Conservation (phyloP, 2,329 filamentous ascomycete species). For the Lachnellula occidentalis region DNA sequence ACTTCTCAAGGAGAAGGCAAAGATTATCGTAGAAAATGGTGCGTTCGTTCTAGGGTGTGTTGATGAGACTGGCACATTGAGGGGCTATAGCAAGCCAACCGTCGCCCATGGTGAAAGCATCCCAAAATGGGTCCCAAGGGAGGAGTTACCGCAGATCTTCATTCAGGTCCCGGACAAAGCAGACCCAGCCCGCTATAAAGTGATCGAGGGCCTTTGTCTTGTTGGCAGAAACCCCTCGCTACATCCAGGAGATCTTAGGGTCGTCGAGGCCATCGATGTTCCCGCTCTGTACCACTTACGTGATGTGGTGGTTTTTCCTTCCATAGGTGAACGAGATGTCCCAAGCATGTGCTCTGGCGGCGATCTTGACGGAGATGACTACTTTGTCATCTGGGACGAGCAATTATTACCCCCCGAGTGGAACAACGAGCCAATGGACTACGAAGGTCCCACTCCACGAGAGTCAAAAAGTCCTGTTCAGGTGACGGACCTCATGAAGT, state of each 20-base stretch:
- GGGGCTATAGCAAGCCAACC: slow-evolving; percentile 58
- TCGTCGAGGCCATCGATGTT: slow-evolving; percentile 77
- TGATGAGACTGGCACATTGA: slow-evolving; percentile 73
- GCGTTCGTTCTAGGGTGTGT: slow-evolving; percentile 85
- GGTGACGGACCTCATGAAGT: slow-evolving; percentile 68
- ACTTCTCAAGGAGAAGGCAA: slow-evolving; percentile 85
- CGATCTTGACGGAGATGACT: slow-evolving; percentile 94
- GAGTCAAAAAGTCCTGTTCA: slow-evolving; percentile 58
- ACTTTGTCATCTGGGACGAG: slow-evolving; percentile 86
- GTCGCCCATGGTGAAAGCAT: slow-evolving; percentile 32
- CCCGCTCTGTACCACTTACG: slow-evolving; percentile 68
- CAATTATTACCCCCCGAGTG: slow-evolving; percentile 64
- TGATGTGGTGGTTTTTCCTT: slow-evolving; percentile 83
- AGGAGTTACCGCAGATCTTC: slow-evolving; percentile 77
- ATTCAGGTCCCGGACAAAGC: slow-evolving; percentile 66
- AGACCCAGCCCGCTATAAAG: slow-evolving; percentile 46
- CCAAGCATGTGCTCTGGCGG: slow-evolving; percentile 95
- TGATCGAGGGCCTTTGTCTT: slow-evolving; percentile 73
- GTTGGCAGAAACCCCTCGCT: slow-evolving; percentile 90
- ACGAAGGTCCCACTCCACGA: slow-evolving; percentile 52
- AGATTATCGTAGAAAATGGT: slow-evolving; percentile 73
- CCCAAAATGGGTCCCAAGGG: slow-evolving; percentile 33
- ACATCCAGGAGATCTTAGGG: slow-evolving; percentile 84
- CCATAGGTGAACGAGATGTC: slow-evolving; percentile 75
- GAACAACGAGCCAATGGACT: slow-evolving; percentile 76